Evolutionary conservation across 1,284 basidiomycete species (phyloP), one percentile per base, ranked within the genome.

Genomic region (Crucibulum cyathiforme): DNA sequence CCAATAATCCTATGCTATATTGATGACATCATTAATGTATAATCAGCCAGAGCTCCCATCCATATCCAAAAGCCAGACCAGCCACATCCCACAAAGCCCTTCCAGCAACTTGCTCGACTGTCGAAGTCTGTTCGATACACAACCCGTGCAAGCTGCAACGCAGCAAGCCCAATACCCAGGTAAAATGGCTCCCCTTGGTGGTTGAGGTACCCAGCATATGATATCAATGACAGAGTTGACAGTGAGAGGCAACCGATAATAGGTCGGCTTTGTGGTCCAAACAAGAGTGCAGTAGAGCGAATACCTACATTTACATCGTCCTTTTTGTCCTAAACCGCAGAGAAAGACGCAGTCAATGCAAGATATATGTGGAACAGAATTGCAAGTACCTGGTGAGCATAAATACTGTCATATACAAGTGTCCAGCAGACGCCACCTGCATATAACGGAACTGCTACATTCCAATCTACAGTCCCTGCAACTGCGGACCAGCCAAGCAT

Each of bases 401-500:
- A 99, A 66, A 99, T 97, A 53, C 91, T 98, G 71, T 99, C 98
- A 71, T 99, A 99, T 1, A 96, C 93, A 56, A 99, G 85, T 53
- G 96, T 98, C 95, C 96, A 99, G 67, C 89, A 89, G 37, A 96
- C 81, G 7, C 94, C 93, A 3, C 96, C 95, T 0, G 90, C 88
- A 71, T 99, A 99, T 15, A 99, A 83, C 2, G 98, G 96, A 10
- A 94, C 78, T 46, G 92, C 92, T 41, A 96, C 87, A 7, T 74
- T 73, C 96, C 96, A 98, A 70, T 98, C 82, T 7, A 92, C 90
- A 0, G 82, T 69, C 0, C 94, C 95, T 0, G 93, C 88, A 1
- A 98, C 89, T 1, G 98, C 97, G 0, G 96, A 96, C 92, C 96
- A 99, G 36, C 98, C 98, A 8, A 99, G 87, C 5, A 99, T 79